Evolutionary conservation across 306 rosid genomes (phyloP).

Genomic region (Sindora glabra): DNA sequence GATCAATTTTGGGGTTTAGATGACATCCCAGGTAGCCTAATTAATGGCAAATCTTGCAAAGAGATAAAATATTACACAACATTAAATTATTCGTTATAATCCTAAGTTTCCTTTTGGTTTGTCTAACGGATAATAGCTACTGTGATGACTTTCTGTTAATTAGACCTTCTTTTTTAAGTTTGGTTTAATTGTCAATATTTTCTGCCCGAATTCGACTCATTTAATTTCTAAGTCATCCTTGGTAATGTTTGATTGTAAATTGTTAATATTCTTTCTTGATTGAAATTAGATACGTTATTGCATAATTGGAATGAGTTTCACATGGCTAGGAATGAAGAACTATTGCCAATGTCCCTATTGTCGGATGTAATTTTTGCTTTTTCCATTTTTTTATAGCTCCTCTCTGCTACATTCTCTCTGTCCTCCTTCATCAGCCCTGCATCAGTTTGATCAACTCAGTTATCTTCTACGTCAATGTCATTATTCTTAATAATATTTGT

Average conservation of each 20-base stretch:
- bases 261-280: too few species aligned
- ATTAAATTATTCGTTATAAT: background rate
- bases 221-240: too few species aligned
- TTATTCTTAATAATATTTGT: too few species aligned
- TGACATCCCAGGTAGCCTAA: slow-evolving; percentile 67
- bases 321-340: background rate
- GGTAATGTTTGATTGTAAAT: too few species aligned
- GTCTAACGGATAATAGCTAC: too few species aligned
- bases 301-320: too few species aligned
- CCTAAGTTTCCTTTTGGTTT: background rate
- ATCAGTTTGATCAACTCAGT: background rate
- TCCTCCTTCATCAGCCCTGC: background rate
- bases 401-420: background rate
- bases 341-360: background rate
- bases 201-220: background rate
- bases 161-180: too few species aligned
- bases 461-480: slow-evolving; percentile 2
- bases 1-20: slow-evolving; percentile 74
- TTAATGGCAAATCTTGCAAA: background rate
- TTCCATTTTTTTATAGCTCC: too few species aligned
- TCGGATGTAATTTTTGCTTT: background rate
- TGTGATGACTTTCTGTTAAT: too few species aligned
- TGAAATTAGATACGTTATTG: too few species aligned
- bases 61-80: background rate
- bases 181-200: background rate